Evolutionary conservation across 306 rosid species (phyloP).

Genomic region (Cyclanthera cordifolia): DNA sequence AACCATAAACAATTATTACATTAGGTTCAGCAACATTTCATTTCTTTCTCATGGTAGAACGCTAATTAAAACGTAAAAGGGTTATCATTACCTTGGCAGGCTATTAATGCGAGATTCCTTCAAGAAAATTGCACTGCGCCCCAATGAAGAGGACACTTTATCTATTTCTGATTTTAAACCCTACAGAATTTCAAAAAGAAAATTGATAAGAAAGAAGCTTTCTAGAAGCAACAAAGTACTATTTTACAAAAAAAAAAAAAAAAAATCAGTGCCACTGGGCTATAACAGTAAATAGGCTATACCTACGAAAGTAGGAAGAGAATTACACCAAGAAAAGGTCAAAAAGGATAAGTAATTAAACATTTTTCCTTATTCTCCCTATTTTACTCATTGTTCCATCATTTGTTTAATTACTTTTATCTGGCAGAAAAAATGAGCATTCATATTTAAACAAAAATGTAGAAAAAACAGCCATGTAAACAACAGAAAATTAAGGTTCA

Average conservation of each 20-base stretch:
- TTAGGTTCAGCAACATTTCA: not conserved
- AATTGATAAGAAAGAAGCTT: not conserved
- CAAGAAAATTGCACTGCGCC: conserved; percentile 73
- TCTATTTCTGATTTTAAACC: conserved; percentile 93
- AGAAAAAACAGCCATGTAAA: not conserved
- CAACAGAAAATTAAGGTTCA: too few relatives aligned
- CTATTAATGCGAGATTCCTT: conserved; percentile 91
- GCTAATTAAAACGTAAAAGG: not conserved
- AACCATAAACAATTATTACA: conserved; percentile 2
- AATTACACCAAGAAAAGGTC: not conserved
- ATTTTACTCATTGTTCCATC: not conserved
- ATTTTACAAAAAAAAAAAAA: too few relatives aligned
- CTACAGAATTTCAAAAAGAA: conserved; percentile 29
- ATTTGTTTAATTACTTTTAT: not conserved
- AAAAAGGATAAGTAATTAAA: not conserved
- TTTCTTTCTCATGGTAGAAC: conserved; percentile 1
- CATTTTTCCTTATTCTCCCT: not conserved
- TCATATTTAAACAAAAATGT: not conserved
- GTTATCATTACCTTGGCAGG: conserved; percentile 57
- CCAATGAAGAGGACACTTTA: conserved; percentile 77
- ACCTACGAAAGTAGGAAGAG: not conserved
- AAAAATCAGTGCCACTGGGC: too few relatives aligned
- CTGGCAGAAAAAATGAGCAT: not conserved
- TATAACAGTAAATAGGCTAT: not conserved
- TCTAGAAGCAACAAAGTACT: not conserved